These are phyloP conservation scores for Yarrowia alimentaria DNA, from an alignment of 805 yeast species.

Conservation along the genomic window DNA sequence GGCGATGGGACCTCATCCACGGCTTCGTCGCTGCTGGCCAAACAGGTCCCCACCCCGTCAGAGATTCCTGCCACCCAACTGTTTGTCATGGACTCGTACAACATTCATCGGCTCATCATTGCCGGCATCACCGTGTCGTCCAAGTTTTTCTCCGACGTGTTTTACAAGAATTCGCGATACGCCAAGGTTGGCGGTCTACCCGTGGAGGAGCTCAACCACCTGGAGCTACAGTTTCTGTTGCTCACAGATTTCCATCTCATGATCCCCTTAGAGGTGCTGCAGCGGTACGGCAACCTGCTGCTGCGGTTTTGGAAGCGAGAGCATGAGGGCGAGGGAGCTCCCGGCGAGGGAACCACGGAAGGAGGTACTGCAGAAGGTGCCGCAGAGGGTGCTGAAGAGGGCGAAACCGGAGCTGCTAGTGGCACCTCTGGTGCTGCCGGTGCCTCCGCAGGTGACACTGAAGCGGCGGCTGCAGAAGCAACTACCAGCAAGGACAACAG, in stretches of 20 bases:
- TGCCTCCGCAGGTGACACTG: too few relatives aligned
- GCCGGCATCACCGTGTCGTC: conserved; percentile 95
- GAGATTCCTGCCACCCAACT: conserved; percentile 49
- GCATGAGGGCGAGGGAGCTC: conserved; percentile 37
- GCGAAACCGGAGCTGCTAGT: too few relatives aligned
- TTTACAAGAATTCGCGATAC: conserved; percentile 89
- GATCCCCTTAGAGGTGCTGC: conserved; percentile 87
- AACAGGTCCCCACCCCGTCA: conserved; percentile 24
- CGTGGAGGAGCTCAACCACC: conserved; percentile 83
- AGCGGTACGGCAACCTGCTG: conserved; percentile 82
- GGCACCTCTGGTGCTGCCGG: too few relatives aligned
- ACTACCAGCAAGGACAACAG: too few relatives aligned
- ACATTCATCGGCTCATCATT: conserved; percentile 89
- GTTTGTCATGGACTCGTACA: conserved; percentile 93
- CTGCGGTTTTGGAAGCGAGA: conserved; percentile 81
- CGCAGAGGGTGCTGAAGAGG: too few relatives aligned
- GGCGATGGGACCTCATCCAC: conserved; percentile 9
- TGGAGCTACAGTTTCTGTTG: conserved; percentile 84
- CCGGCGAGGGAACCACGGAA: background rate
- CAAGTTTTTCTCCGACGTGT: conserved; percentile 90
- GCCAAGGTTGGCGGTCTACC: conserved; percentile 95
- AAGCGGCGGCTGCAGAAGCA: too few relatives aligned
- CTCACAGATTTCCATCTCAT: conserved; percentile 81
- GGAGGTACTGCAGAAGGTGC: too few relatives aligned
- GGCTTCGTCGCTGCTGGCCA: conserved; percentile 8